Base-by-base conservation (phyloP, 2,329 filamentous ascomycete genomes). In the Sphaerostilbella broomeana region DNA sequence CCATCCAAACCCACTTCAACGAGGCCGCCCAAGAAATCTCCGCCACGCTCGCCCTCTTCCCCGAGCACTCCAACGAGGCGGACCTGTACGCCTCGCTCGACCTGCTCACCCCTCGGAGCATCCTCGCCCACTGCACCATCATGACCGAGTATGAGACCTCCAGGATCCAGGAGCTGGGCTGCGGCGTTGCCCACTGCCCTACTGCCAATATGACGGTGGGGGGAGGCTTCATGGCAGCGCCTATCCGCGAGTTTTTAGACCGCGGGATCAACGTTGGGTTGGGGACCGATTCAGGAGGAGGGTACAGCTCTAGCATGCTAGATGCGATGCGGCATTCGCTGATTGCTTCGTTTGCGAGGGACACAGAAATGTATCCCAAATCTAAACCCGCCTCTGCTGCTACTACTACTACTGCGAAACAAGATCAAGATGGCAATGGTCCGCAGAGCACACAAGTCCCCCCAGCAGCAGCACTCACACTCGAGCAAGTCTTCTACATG, bases 1-100 rank as follows among this genome's bases (percentile, higher is more conserved):
- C 73, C 0, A 72, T 84, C 21, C 79, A 84, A 57, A 82, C 78
- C 3, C 79, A 83, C 53, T 81, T 83, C 61, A 76, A 80, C 55
- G 79, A 83, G 51, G 76, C 78, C 0, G 62, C 68, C 49, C 70
- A 78, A 43, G 79, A 83, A 54, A 75, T 79, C 38, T 47, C 61
- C 2, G 68, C 70, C 15, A 82, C 78, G 0, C 58, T 56, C 6
- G 54, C 63, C 1, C 58, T 83, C 3, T 82, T 80, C 48, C 75
- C 76, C 0, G 55, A 65, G 1, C 77, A 77, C 35, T 48, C 52
- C 2, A 75, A 65, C 38, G 78, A 83, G 54, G 73, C 68, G 0
- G 75, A 80, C 38, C 60, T 84, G 4, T 84, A 83, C 50, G 59
- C 64, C 8, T 54, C 64, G 46, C 79, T 70, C 43, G 68, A 68